These are phyloP conservation scores for Rhodotorula sp. DNA, from an alignment of 1,284 basidiomycete species.

Conservation along the genomic window DNA sequence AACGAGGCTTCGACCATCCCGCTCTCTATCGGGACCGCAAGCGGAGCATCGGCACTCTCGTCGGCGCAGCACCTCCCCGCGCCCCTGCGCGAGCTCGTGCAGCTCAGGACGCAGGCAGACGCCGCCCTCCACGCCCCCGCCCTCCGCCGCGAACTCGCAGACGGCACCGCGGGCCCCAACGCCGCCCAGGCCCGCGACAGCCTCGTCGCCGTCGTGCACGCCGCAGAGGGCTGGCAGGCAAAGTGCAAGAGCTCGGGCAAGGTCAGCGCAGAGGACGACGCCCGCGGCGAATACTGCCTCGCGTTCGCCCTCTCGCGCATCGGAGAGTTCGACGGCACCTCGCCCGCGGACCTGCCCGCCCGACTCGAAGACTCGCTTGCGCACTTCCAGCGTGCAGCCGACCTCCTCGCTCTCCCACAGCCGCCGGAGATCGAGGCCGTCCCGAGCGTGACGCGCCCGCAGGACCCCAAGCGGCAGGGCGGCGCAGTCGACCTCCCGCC, in stretches of 20 bases:
- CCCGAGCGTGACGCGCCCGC: constrained; percentile 37
- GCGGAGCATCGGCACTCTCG: background rate
- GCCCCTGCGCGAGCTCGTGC: constrained; percentile 17
- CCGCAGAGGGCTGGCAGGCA: background rate
- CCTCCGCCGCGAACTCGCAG: constrained; percentile 27
- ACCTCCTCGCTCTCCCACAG: constrained; percentile 25
- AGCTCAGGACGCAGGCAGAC: constrained; percentile 18
- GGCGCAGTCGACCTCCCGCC: constrained; percentile 21
- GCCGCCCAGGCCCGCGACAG: constrained; percentile 10
- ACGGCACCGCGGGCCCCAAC: background rate
- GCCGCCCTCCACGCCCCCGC: constrained; percentile 16
- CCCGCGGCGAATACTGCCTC: constrained; percentile 21
- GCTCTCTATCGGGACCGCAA: constrained; percentile 16
- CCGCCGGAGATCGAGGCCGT: constrained; percentile 29
- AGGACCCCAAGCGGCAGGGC: constrained; percentile 8
- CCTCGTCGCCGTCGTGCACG: constrained; percentile 21
- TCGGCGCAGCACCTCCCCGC: constrained; percentile 10
- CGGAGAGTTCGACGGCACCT: constrained; percentile 35
- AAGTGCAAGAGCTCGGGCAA: constrained; percentile 4
- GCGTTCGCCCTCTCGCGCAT: constrained; percentile 34
- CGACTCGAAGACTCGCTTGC: constrained; percentile 17
- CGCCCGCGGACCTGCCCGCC: constrained; percentile 10
- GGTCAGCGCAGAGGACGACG: constrained; percentile 19
- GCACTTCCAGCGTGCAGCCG: constrained; percentile 14
- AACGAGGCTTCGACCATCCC: constrained; percentile 12